phyloP scores from a whole-genome alignment of 768 basidiomycete species.

The Rhodocollybia butyracea region DNA sequence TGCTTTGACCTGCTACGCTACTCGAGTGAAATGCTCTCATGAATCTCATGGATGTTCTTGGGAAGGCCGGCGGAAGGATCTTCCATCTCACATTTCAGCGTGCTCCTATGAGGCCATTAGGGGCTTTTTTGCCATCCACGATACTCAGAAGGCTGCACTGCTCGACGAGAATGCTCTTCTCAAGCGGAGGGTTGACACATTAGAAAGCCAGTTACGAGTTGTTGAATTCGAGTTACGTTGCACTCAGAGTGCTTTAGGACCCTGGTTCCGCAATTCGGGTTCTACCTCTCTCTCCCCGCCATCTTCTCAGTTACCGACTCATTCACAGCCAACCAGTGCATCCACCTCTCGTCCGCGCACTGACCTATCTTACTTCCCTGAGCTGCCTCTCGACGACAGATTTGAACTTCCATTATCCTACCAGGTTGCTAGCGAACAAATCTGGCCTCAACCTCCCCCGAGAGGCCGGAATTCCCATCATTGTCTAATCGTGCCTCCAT shows the following conservation, averaged over 20 bases:
- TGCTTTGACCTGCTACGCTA: constrained; percentile 33
- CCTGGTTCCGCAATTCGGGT: constrained; percentile 40
- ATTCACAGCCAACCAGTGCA: constrained; percentile 19
- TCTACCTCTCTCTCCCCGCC: constrained; percentile 16
- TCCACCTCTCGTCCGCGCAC: constrained; percentile 12
- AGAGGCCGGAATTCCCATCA: not conserved
- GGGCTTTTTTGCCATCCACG: constrained; percentile 51
- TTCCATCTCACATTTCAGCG: constrained; percentile 33
- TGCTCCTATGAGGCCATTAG: constrained; percentile 64
- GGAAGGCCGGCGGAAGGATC: constrained; percentile 38
- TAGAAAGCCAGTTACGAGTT: constrained; percentile 52
- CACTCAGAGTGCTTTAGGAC: constrained; percentile 59
- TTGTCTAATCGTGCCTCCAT: not conserved
- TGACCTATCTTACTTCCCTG: constrained; percentile 17
- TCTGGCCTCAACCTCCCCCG: not conserved
- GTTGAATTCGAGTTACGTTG: constrained; percentile 55
- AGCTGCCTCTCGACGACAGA: not conserved
- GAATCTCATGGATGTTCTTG: constrained; percentile 50
- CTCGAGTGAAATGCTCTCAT: constrained; percentile 42
- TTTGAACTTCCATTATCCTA: not conserved
- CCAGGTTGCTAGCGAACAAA: not conserved
- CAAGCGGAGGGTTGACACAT: constrained; percentile 50
- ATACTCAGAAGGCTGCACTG: constrained; percentile 37
- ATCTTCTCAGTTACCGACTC: constrained; percentile 21
- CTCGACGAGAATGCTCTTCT: constrained; percentile 65